These are phyloP conservation scores for Venturia effusa DNA, from an alignment of 2,329 filamentous ascomycete species.

Conservation along the genomic window DNA sequence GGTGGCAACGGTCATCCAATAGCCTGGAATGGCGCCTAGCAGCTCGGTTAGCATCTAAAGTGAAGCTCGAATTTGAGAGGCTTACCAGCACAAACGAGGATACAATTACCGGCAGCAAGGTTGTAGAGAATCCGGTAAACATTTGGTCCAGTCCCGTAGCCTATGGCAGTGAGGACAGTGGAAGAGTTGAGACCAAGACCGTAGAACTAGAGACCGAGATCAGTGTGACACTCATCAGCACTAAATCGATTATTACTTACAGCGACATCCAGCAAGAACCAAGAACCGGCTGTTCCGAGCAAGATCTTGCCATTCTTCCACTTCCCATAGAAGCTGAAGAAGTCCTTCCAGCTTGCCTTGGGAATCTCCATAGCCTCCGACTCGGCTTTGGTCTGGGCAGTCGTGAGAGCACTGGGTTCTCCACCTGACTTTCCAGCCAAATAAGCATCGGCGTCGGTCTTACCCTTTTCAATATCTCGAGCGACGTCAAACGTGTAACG, in stretches of 20 bases:
- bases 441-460: slow-evolving; percentile 4
- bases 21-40: slow-evolving; percentile 69
- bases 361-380: slow-evolving; percentile 20
- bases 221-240: not conserved
- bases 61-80: no score
- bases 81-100: slow-evolving; percentile 68
- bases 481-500: slow-evolving; percentile 78
- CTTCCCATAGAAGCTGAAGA: slow-evolving; percentile 57
- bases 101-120: slow-evolving; percentile 66
- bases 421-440: slow-evolving; percentile 5
- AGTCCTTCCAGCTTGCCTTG: slow-evolving; percentile 43
- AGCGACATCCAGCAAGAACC: slow-evolving; percentile 66
- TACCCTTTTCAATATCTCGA: slow-evolving; percentile 44
- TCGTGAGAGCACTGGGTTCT: not conserved
- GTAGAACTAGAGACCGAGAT: slow-evolving; percentile 21
- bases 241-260: not conserved
- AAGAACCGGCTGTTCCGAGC: slow-evolving; percentile 70
- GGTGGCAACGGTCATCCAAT: slow-evolving; percentile 70
- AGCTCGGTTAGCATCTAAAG: no score
- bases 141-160: slow-evolving; percentile 52
- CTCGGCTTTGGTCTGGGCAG: not conserved
- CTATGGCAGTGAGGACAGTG: slow-evolving; percentile 59
- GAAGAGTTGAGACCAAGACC: slow-evolving; percentile 64
- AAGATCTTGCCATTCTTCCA: slow-evolving; percentile 65
- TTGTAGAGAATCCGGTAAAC: slow-evolving; percentile 63